Evolutionary conservation across 1,284 basidiomycete species (phyloP).

Genomic region (Peniophora sp.): DNA sequence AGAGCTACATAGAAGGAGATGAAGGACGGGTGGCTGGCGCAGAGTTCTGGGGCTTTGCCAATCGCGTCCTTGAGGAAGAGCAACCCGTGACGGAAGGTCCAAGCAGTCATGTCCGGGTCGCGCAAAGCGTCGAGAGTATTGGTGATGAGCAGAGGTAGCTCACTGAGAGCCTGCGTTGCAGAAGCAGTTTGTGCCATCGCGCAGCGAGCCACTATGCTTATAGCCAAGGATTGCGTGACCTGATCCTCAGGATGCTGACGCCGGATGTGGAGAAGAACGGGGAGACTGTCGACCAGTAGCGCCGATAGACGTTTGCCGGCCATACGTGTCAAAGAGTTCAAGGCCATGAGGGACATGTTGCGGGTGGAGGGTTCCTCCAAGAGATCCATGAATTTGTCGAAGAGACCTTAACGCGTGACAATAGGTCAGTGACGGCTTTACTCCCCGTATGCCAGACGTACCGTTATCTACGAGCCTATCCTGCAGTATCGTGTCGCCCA

Average conservation of each 20-base stretch:
- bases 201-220: constrained; percentile 6
- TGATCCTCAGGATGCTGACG: constrained; percentile 6
- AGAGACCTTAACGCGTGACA: constrained; percentile 3
- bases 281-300: neutral
- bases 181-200: neutral
- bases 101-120: constrained; percentile 1
- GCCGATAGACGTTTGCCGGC: neutral
- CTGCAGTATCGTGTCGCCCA: constrained; percentile 38
- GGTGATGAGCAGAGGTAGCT: neutral
- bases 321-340: constrained; percentile 2
- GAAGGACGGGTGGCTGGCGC: constrained; percentile 3
- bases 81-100: constrained; percentile 7
- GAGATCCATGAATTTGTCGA: constrained; percentile 4
- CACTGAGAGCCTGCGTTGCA: neutral
- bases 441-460: constrained; percentile 12
- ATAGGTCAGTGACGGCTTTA: neutral
- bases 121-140: constrained; percentile 5
- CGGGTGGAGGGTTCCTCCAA: constrained; percentile 1
- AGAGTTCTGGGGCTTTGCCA: neutral
- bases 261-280: constrained; percentile 1
- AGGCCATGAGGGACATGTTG: constrained; percentile 4
- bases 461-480: constrained; percentile 41
- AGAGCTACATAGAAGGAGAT: constrained; percentile 3
- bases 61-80: neutral
- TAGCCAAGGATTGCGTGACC: neutral